These are phyloP conservation scores for Yamadazyma taylorii DNA, from an alignment of 1,139 yeast species.

Conservation along the genomic window DNA sequence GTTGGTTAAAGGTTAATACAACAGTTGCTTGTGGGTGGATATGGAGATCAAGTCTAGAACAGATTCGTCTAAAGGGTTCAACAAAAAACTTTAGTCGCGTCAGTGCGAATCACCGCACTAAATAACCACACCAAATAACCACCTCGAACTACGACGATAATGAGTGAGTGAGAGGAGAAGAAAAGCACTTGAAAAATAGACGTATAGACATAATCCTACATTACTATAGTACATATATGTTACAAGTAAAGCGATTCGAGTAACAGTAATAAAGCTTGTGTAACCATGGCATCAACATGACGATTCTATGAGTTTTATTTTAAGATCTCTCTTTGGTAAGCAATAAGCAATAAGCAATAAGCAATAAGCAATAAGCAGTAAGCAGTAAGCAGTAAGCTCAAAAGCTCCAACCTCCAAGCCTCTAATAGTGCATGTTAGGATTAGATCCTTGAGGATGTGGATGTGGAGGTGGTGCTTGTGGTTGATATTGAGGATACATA, in stretches of 20 bases:
- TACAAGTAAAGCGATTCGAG: neutral
- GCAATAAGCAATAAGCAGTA: neutral
- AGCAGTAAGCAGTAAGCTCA: no score
- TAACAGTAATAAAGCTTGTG: no score
- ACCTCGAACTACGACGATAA: no score
- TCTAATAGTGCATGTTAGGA: constrained; percentile 1
- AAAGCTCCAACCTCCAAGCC: no score
- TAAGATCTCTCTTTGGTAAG: no score
- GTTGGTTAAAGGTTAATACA: no score
- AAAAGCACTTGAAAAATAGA: no score
- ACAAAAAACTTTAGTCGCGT: neutral
- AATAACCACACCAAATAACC: no score
- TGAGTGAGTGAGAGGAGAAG: no score
- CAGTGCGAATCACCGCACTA: neutral
- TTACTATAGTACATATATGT: constrained; percentile 2
- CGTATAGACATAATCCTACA: constrained; percentile 2
- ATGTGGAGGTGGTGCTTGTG: neutral
- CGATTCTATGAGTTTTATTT: no score
- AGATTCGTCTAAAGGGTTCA: constrained; percentile 7
- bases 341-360: neutral
- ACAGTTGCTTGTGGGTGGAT: neutral
- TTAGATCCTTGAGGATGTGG: neutral
- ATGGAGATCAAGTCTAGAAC: neutral
- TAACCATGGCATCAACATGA: no score
- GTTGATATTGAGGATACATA: constrained; percentile 5